A percentile compares a stretch with the other conserved stretches of the same genome.
Conservation (phyloP, 2,329 filamentous ascomycete species). For the Blastomyces percursus region DNA sequence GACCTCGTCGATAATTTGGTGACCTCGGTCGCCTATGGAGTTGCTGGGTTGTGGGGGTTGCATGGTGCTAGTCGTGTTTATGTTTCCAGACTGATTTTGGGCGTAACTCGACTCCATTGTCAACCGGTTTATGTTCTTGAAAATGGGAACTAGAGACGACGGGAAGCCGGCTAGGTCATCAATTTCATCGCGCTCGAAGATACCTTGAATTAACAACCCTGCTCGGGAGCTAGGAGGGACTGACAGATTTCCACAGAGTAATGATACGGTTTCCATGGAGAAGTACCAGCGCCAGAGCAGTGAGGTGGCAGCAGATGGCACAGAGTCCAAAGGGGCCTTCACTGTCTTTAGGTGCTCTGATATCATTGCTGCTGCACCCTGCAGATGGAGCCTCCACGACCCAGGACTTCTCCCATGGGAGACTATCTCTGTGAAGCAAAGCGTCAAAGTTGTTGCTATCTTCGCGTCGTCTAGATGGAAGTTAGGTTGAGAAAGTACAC, state of each 20-base stretch:
- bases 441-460: conserved; percentile 13
- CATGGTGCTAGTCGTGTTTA: not conserved
- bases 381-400: conserved; percentile 15
- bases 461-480: conserved; percentile 10
- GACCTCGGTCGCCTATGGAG: conserved; percentile 9
- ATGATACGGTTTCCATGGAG: conserved; percentile 13
- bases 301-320: conserved; percentile 8
- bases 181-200: conserved; percentile 12
- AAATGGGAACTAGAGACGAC: conserved; percentile 12
- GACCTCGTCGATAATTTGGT: conserved; percentile 11
- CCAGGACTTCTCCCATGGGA: conserved; percentile 12
- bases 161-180: conserved; percentile 15
- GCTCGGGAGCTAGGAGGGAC: conserved; percentile 10
- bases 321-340: not conserved
- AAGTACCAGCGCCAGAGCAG: conserved; percentile 16
- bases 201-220: conserved; percentile 6
- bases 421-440: conserved; percentile 14
- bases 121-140: conserved; percentile 12
- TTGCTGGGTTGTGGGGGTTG: conserved; percentile 3
- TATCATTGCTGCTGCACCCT: conserved; percentile 14
- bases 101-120: conserved; percentile 9
- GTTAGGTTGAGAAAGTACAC: conserved; percentile 8
- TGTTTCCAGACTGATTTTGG: not conserved
- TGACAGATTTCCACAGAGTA: conserved; percentile 12
- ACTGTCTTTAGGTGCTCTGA: conserved; percentile 11